Base-by-base conservation (phyloP, 169 alveolate species). In the Plasmodium relictum region DNA sequence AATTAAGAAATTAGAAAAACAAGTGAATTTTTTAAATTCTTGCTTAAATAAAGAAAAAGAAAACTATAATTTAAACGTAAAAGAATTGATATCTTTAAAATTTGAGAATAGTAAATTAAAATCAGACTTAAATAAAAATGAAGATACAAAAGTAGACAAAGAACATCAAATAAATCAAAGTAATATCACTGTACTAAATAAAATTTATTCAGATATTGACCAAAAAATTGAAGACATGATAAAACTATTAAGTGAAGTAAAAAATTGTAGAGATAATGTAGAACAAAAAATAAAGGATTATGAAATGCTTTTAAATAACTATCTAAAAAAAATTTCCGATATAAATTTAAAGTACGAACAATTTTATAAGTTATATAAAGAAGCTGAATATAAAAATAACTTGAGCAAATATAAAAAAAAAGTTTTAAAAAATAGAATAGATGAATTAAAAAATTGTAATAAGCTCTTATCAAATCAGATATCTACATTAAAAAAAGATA, bases 1-100 rank as follows among this genome's bases (percentile, higher is more conserved):
- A 80, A 80, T 80, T 39, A 80, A 68, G 37, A 80, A 52, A 39
- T 68, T 80, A 41, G 73, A 59, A 68, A 80, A 69, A 80, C 73
- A 80, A 66, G 66, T 80, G 31, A 72, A 80, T 16, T 69, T 80
- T 41, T 50, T 80, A 44, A 69, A 52, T 80, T 68, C 71, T 9
- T 80, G 85, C 22, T 52, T 80, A 68, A 80, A n/a, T 66, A 68
- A 41, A 45, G 90, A 80, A 80, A 80, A 66, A 80, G 83, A 66
- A 66, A 80, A 68, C 54, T 61, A 54, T n/a, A 52, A 80, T 68
- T 22, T 54, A 9, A 80, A 80, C 66, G 65, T 61, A 22, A 80
- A 70, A 56, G 90, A 80, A 80, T 61, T 68, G 8, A 80, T 66
- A 42, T 59, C 42, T 20, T 61, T 80, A 39, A 68, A 80, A 62